Evolutionary conservation across 305 asterid species (phyloP).

Genomic region (Fraxinus paxiana): DNA sequence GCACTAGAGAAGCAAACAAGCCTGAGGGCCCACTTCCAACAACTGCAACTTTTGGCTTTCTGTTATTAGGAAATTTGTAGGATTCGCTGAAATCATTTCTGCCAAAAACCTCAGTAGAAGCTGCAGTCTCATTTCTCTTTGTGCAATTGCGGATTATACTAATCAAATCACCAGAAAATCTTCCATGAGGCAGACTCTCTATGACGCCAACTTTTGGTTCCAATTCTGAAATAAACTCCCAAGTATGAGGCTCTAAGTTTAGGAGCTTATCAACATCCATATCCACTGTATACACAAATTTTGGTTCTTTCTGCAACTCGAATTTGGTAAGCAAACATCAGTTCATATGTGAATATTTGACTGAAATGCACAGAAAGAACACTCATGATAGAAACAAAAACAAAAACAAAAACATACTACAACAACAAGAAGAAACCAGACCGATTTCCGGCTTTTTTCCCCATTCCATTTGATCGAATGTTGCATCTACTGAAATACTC

Average conservation of each 20-base stretch:
- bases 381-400: conserved; percentile 1
- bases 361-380: background rate
- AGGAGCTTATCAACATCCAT: conserved; percentile 67
- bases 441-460: background rate
- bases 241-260: conserved; percentile 72
- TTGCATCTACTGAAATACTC: background rate
- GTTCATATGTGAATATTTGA: background rate
- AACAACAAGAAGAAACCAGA: background rate
- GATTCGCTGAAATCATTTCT: conserved; percentile 29
- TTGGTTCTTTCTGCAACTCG: conserved; percentile 70
- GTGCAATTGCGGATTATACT: conserved; percentile 39
- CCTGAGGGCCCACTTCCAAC: conserved; percentile 98
- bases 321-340: conserved; percentile 19
- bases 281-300: conserved; percentile 56
- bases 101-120: conserved; percentile 28
- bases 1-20: conserved; percentile 92
- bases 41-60: conserved; percentile 72
- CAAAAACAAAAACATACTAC: background rate
- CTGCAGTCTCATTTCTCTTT: conserved; percentile 39
- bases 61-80: conserved; percentile 24
- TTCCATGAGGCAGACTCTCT: conserved; percentile 54
- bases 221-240: conserved; percentile 74
- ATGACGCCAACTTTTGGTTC: conserved; percentile 67
- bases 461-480: background rate
- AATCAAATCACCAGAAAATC: conserved; percentile 54